A percentile compares a stretch with the other conserved stretches of the same genome.
Evolutionary conservation across 768 basidiomycete genomes (phyloP).

Genomic region (Astraeus odoratus): DNA sequence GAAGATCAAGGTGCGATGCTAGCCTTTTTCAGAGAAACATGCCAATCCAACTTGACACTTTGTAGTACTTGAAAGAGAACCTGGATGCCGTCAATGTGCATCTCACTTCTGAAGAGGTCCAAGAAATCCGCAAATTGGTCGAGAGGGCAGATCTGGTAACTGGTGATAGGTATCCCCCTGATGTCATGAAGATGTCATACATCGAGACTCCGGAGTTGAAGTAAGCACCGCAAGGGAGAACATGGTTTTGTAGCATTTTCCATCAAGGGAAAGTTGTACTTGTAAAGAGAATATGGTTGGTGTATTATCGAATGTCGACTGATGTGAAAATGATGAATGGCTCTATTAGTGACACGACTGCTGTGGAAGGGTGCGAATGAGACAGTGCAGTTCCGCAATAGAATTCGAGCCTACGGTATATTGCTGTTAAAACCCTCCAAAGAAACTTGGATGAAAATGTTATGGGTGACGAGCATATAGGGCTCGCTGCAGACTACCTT

Average conservation of each 20-base stretch:
- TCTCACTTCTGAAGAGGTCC: constrained; percentile 32
- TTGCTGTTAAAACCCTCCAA: too few species aligned
- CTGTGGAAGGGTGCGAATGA: too few species aligned
- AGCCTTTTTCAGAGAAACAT: neutral
- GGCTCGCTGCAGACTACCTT: too few species aligned
- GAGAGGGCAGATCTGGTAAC: constrained; percentile 21
- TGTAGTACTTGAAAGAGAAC: constrained; percentile 41
- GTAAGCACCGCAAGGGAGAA: neutral
- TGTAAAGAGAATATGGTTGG: neutral
- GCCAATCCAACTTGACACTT: neutral
- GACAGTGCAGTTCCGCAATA: too few species aligned
- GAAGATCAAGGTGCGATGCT: constrained; percentile 22
- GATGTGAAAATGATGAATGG: too few species aligned
- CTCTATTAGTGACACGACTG: too few species aligned
- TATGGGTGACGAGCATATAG: too few species aligned
- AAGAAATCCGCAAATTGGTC: constrained; percentile 30
- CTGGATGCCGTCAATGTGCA: constrained; percentile 27
- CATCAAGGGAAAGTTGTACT: constrained; percentile 4
- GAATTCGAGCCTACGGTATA: too few species aligned
- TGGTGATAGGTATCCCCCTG: constrained; percentile 21
- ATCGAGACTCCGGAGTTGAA: constrained; percentile 15
- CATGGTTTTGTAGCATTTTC: neutral
- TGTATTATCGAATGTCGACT: too few species aligned
- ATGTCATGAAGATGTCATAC: constrained; percentile 3
- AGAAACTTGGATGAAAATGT: too few species aligned